phyloP scores from a whole-genome alignment of 208 protist species.

The Crithidia bombi region DNA sequence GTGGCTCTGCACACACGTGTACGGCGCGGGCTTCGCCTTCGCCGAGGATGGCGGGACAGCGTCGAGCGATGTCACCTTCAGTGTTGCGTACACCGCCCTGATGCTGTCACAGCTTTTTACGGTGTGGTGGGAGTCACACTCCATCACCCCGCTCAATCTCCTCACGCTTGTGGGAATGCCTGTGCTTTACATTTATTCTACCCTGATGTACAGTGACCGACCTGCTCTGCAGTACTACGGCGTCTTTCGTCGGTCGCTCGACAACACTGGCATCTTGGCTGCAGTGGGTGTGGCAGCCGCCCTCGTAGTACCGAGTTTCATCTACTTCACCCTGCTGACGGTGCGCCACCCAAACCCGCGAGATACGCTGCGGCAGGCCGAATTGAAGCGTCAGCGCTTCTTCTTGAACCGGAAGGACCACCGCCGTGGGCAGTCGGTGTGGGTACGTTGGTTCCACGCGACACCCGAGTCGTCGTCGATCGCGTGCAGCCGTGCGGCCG shows the following conservation, averaged over 20 bases:
- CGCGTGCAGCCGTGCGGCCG: not conserved
- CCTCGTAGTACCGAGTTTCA: slow-evolving; percentile 53
- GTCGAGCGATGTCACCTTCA: slow-evolving; percentile 79
- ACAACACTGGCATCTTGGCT: slow-evolving; percentile 39
- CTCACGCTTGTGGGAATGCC: slow-evolving; percentile 77
- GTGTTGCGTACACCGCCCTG: slow-evolving; percentile 84
- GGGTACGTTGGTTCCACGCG: slow-evolving; percentile 40
- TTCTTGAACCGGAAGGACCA: slow-evolving; percentile 18
- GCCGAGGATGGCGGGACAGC: slow-evolving; percentile 34
- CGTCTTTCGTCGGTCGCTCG: slow-evolving; percentile 54
- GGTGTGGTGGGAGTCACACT: slow-evolving; percentile 86
- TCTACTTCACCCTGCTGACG: slow-evolving; percentile 28
- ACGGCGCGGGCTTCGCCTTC: slow-evolving; percentile 46
- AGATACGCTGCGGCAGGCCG: slow-evolving; percentile 54
- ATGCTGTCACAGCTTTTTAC: slow-evolving; percentile 89
- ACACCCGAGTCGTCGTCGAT: slow-evolving; percentile 41
- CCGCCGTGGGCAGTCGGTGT: slow-evolving; percentile 24
- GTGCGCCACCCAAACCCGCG: slow-evolving; percentile 46
- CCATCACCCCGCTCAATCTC: slow-evolving; percentile 74
- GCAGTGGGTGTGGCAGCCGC: slow-evolving; percentile 47
- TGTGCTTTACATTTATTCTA: slow-evolving; percentile 56
- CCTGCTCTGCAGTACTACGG: slow-evolving; percentile 62
- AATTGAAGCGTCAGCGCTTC: slow-evolving; percentile 30
- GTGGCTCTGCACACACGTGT: slow-evolving; percentile 51
- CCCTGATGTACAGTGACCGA: slow-evolving; percentile 50